These are phyloP conservation scores for Lasiosphaeria hispida DNA, from an alignment of 495 filamentous ascomycete species.

Conservation along the genomic window DNA sequence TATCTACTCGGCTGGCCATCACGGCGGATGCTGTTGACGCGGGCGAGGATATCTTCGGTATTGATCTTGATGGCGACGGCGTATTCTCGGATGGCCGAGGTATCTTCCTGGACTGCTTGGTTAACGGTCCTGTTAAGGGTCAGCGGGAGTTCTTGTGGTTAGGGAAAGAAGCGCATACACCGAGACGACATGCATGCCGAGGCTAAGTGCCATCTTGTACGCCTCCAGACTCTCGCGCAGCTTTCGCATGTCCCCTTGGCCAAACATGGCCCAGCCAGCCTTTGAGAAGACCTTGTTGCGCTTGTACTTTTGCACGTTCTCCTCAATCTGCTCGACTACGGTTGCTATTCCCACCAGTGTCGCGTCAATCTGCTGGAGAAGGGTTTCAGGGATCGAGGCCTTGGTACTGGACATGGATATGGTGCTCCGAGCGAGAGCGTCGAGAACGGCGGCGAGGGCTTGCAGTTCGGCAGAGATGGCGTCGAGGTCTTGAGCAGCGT, in stretches of 20 bases:
- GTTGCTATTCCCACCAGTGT: neutral
- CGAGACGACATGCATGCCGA: neutral
- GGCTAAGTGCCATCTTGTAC: constrained; percentile 4
- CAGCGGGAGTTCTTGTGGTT: neutral
- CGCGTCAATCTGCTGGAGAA: neutral
- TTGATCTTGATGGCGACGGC: neutral
- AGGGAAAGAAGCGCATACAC: neutral
- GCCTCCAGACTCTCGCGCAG: neutral
- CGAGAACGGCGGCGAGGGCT: neutral
- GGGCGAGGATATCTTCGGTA: constrained; percentile 1
- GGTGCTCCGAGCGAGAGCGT: neutral
- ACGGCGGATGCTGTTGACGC: constrained; percentile 7
- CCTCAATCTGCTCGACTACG: constrained; percentile 3
- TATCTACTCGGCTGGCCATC: neutral
- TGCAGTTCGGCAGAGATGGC: constrained; percentile 4
- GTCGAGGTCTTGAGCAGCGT: constrained; percentile 7
- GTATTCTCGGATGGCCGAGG: neutral
- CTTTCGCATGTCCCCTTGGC: neutral
- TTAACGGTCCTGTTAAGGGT: neutral
- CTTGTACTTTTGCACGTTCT: constrained; percentile 5
- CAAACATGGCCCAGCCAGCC: neutral
- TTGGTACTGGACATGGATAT: no score
- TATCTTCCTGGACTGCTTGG: constrained; percentile 1
- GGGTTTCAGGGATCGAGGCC: neutral
- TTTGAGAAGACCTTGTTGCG: no score